Evolutionary conservation across 1,284 basidiomycete genomes (phyloP).

Genomic region (Psilocybe mexicana): DNA sequence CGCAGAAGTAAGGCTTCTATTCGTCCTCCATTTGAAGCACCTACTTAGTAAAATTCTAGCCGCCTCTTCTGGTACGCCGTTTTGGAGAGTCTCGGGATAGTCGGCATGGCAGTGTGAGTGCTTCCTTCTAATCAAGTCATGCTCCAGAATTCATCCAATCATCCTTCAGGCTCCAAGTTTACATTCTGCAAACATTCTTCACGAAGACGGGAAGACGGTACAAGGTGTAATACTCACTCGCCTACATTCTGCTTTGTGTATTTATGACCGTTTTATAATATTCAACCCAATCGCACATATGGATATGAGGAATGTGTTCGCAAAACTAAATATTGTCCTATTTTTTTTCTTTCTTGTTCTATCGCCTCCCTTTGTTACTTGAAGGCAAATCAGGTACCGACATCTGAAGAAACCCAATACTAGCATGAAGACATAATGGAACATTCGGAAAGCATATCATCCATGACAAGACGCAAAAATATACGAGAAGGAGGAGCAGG

Average conservation of each 20-base stretch:
- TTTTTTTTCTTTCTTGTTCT: neutral
- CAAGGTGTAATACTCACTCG: constrained; percentile 59
- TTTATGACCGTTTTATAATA: constrained; percentile 11
- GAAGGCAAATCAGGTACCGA: neutral
- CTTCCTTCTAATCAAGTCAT: neutral
- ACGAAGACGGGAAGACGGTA: constrained; percentile 83
- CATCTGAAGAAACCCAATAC: neutral
- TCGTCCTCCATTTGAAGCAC: neutral
- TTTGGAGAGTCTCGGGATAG: constrained; percentile 73
- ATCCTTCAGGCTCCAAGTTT: constrained; percentile 74
- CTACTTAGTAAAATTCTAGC: constrained; percentile 39
- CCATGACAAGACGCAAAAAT: neutral
- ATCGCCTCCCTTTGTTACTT: neutral
- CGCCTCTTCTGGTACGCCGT: constrained; percentile 91
- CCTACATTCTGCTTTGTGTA: constrained; percentile 11
- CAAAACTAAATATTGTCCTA: neutral
- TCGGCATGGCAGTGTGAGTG: constrained; percentile 82
- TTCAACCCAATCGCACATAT: neutral
- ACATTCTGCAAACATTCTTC: constrained; percentile 92
- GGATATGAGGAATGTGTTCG: neutral
- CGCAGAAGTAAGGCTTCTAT: constrained; percentile 58
- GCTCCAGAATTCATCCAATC: neutral
- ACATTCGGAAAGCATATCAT: neutral
- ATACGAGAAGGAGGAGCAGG: neutral
- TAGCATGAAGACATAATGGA: neutral